Base-by-base conservation (phyloP, 2,329 filamentous ascomycete genomes). In the Bipolaris cookei region DNA sequence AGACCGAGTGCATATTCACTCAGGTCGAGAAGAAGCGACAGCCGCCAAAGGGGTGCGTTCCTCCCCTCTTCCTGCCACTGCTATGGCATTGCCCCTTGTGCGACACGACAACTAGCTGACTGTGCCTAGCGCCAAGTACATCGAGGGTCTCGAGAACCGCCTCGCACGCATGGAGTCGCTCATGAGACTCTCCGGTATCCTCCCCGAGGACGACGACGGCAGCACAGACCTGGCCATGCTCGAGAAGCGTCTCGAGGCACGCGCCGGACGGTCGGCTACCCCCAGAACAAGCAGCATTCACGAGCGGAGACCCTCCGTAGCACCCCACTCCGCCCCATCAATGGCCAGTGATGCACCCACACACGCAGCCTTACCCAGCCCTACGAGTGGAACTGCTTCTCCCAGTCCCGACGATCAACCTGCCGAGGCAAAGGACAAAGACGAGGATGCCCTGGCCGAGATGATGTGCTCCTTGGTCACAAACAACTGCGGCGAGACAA, bases 391-490 rank as follows among this genome's bases (percentile, higher is more conserved):
- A 23, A 76, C 79, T 23, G 79, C 82, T 13, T 84, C 84, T 10
- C 83, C 84, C 14, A 81, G 83, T 51, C 76, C 72, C 11, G 53
- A 57, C 39, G 76, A 80, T 56, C 38, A 83, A 81, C 79, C 49
- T 11, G 52, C 57, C 18, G 14, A 35, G 37, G 63, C 37, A 20
- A 64, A 81, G 80, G 13, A 65, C 83, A 72, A 70, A 64, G 90
- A 96, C 68, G 90, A 96, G 1, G 93, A 96, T 74, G 88, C 88
- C 1, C 79, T 99, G 55, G 97, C 94, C 1, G 95, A 99, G 78
- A 95, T 97, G 90, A 98, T 99, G 95, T 98, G 94, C 77, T 97
- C 93, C 2, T 80, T 99, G 30, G 93, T 99, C 28, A 98, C 94
- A 1, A 98, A 97, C 73, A 92, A 94, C 67, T 90, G 87, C 61